These are phyloP conservation scores for Pichia deserticola DNA, from an alignment of 805 yeast genomes.

Conservation along the genomic window DNA sequence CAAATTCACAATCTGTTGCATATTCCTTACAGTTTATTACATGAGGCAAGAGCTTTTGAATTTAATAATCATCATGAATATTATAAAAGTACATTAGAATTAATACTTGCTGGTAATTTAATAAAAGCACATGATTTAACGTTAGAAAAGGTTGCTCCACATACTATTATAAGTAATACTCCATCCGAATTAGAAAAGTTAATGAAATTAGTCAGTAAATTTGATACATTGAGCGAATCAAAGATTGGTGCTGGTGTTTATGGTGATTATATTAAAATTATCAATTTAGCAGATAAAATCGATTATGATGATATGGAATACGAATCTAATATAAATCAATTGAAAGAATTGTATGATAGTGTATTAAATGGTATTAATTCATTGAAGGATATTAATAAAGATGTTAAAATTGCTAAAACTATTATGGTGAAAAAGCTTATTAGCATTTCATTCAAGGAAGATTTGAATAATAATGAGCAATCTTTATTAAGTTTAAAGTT, in stretches of 20 bases:
- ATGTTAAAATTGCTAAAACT: slow-evolving; percentile 41
- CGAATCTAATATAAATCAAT: slow-evolving; percentile 5
- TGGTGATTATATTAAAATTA: slow-evolving; percentile 38
- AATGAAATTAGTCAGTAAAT: slow-evolving; percentile 33
- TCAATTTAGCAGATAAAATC: slow-evolving; percentile 1
- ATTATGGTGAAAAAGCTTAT: slow-evolving; percentile 46
- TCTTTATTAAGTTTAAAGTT: slow-evolving; percentile 33
- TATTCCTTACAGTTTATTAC: slow-evolving; percentile 42
- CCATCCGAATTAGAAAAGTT: slow-evolving; percentile 21
- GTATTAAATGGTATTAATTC: slow-evolving; percentile 41
- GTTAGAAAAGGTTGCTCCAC: slow-evolving; percentile 61
- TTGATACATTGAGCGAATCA: slow-evolving; percentile 44
- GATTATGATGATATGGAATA: slow-evolving; percentile 11
- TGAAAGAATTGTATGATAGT: slow-evolving; percentile 26
- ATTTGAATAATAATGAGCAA: slow-evolving; percentile 24
- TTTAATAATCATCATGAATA: slow-evolving; percentile 43
- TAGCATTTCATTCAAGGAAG: slow-evolving; percentile 29
- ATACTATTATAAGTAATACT: slow-evolving; percentile 45
- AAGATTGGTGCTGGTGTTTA: slow-evolving; percentile 52
- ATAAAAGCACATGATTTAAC: slow-evolving; percentile 58
- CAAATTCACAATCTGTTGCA: slow-evolving; percentile 33
- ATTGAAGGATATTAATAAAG: slow-evolving; percentile 30
- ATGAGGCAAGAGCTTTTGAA: slow-evolving; percentile 54
- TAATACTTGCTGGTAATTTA: slow-evolving; percentile 53
- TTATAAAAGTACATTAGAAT: slow-evolving; percentile 52